Evolutionary conservation across 345 rosid species (phyloP), one percentile per base, ranked within the genome.

Genomic region (Zanthoxylum bungeanum): DNA sequence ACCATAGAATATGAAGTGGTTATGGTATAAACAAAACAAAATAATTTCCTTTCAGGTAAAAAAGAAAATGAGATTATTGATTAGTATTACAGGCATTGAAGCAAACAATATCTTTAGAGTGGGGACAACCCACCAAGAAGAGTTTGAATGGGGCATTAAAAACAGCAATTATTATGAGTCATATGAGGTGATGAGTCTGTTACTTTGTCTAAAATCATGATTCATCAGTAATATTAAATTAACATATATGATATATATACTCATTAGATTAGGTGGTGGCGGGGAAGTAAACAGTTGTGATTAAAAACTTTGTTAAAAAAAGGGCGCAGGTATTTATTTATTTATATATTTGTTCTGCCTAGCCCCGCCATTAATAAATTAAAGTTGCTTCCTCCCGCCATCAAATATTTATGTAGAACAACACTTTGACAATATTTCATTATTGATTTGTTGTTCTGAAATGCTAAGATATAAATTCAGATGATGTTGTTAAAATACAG

Each of bases 191-290:
- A 55, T 63, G 60, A 70, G 66, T 57, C 72, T 64, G 63, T 39
- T 72, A 53, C 52, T 71, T n/a, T 44, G 76, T 59, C 73, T 49
- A 50, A 30, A 61, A 75, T 62, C 9, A 69, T 69, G 33, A 3
- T 21, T 46, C 44, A 59, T 47, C 25, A 42, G 1, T 59, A 27
- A 69, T 39, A 50, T 28, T 50, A 5, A 42, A 72, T 69, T 69
- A 57, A 34, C 53, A 24, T 4, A 60, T 52, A 34, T n/a, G n/a
- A n/a, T n/a, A n/a, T n/a, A 63, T 52, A 34, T 68, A n/a, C 78
- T 81, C 73, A 75, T 84, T 72, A 73, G 78, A 70, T 81, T 77
- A 73, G 82, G 84, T 71, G 66, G 76, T n/a, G n/a, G n/a, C n/a
- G 33, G 62, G 78, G 75, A 82, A 84, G 85, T 71, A 71, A 71